A percentile compares a stretch with the other conserved stretches of the same genome.
Conservation (phyloP, 1,284 basidiomycete genomes). For the Trichosporon sp. region DNA sequence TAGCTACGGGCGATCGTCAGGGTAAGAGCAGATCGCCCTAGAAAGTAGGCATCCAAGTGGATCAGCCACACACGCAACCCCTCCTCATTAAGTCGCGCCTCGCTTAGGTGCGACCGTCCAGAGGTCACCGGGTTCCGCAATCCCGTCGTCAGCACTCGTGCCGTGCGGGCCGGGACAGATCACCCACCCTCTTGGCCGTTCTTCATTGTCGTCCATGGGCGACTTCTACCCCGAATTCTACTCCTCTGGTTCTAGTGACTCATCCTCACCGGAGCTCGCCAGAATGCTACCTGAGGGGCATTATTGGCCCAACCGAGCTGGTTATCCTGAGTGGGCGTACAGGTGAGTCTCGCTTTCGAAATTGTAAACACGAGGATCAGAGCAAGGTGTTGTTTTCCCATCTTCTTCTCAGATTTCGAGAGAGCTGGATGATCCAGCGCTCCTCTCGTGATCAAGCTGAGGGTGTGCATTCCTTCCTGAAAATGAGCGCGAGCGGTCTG, state of each 20-base stretch:
- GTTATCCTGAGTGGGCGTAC: background rate
- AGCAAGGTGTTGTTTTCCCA: background rate
- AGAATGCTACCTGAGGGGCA: background rate
- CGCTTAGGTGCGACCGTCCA: background rate
- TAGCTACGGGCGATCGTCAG: background rate
- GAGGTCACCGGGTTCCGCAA: background rate
- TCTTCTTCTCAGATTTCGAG: too few species aligned
- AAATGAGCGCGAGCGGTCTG: too few species aligned
- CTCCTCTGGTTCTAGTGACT: background rate
- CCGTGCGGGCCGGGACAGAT: background rate
- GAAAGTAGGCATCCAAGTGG: background rate
- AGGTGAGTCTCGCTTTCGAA: background rate
- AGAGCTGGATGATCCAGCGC: too few species aligned
- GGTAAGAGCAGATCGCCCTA: background rate
- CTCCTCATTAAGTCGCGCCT: constrained; percentile 1
- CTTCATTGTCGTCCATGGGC: background rate
- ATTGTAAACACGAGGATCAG: background rate
- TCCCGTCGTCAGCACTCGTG: background rate
- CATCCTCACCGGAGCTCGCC: background rate
- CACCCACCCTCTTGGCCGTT: background rate
- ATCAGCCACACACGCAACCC: background rate
- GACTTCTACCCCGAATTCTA: background rate
- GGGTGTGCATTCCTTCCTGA: too few species aligned
- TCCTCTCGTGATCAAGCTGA: too few species aligned
- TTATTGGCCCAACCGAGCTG: background rate